A percentile compares a stretch with the other conserved stretches of the same genome.
Conservation (phyloP, 2,329 filamentous ascomycete genomes). For the Ambrosiella beaveri region DNA sequence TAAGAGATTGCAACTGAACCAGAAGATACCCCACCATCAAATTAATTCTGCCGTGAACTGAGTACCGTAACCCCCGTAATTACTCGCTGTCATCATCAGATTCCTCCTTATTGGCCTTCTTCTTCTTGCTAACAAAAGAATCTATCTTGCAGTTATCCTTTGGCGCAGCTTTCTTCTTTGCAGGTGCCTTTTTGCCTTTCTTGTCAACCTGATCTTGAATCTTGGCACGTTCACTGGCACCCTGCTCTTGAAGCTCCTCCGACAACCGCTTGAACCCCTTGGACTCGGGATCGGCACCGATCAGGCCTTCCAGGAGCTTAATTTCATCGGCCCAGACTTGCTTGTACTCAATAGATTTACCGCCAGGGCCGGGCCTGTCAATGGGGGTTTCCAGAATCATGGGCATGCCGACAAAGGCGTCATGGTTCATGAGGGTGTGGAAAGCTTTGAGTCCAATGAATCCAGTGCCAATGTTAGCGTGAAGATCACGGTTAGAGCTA, state of each 20-base stretch:
- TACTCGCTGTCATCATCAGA: constrained; percentile 3
- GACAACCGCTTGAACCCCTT: constrained; percentile 54
- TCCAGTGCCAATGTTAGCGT: constrained; percentile 91
- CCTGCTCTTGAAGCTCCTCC: constrained; percentile 45
- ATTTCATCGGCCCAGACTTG: constrained; percentile 84
- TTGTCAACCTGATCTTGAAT: constrained; percentile 65
- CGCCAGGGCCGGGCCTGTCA: constrained; percentile 47
- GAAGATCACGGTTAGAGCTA: constrained; percentile 64
- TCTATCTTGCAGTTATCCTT: constrained; percentile 21
- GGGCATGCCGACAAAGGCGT: constrained; percentile 57
- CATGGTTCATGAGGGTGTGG: constrained; percentile 75
- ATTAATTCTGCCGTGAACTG: neutral
- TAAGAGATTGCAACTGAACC: neutral
- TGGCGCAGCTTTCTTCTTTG: constrained; percentile 21
- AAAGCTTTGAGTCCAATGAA: constrained; percentile 84
- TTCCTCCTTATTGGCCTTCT: constrained; percentile 12
- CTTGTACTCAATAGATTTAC: constrained; percentile 58
- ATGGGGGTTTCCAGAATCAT: constrained; percentile 97
- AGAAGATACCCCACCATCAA: neutral
- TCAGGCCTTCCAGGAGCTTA: constrained; percentile 75
- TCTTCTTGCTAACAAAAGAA: constrained; percentile 17
- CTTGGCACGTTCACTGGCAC: constrained; percentile 53
- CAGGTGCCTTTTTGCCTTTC: constrained; percentile 44
- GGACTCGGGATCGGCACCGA: constrained; percentile 65
- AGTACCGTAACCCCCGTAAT: neutral